Percentiles rank a stretch among this genome's conserved stretches.
These are phyloP conservation scores for Sordariomycetes sp. DNA, from an alignment of 2,329 filamentous ascomycete genomes.

Conservation along the genomic window DNA sequence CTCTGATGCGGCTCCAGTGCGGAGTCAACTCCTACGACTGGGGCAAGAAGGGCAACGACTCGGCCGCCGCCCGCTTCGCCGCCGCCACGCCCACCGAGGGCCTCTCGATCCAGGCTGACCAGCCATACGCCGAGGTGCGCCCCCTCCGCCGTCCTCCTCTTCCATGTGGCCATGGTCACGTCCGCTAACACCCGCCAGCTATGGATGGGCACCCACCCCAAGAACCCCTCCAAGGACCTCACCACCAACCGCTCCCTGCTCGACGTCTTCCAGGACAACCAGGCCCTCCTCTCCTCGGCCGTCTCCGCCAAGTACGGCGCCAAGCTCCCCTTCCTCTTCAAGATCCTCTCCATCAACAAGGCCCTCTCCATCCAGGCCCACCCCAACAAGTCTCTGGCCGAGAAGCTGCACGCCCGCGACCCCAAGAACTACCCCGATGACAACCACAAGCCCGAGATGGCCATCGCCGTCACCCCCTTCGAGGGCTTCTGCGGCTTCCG, in stretches of 20 bases:
- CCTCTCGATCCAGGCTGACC: slow-evolving; percentile 72
- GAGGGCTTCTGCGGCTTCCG: slow-evolving; percentile 95
- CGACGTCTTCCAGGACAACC: slow-evolving; percentile 79
- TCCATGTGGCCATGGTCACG: background rate
- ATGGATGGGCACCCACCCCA: slow-evolving; percentile 99
- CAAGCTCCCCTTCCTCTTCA: slow-evolving; percentile 93
- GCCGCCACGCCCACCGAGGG: slow-evolving; percentile 68
- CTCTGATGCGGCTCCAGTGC: slow-evolving; percentile 75
- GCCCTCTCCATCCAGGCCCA: slow-evolving; percentile 96
- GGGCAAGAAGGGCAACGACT: slow-evolving; percentile 85
- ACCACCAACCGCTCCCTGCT: slow-evolving; percentile 75
- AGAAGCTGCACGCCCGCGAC: slow-evolving; percentile 75
- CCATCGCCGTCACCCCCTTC: slow-evolving; percentile 92
- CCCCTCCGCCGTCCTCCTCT: background rate
- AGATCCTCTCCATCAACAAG: slow-evolving; percentile 92
- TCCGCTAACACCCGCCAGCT: slow-evolving; percentile 43
- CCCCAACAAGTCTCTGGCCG: slow-evolving; percentile 84
- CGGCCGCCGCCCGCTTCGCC: slow-evolving; percentile 81
- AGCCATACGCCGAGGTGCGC: slow-evolving; percentile 84
- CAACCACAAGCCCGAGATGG: slow-evolving; percentile 99
- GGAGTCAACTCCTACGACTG: slow-evolving; percentile 98
- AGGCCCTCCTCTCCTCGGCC: slow-evolving; percentile 64
- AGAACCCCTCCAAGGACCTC: slow-evolving; percentile 85
- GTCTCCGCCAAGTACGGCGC: slow-evolving; percentile 65
- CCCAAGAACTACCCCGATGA: slow-evolving; percentile 96